These are phyloP conservation scores for Phascolomyces articulosus DNA, from an alignment of 371 early-diverging fungal species.

Conservation along the genomic window DNA sequence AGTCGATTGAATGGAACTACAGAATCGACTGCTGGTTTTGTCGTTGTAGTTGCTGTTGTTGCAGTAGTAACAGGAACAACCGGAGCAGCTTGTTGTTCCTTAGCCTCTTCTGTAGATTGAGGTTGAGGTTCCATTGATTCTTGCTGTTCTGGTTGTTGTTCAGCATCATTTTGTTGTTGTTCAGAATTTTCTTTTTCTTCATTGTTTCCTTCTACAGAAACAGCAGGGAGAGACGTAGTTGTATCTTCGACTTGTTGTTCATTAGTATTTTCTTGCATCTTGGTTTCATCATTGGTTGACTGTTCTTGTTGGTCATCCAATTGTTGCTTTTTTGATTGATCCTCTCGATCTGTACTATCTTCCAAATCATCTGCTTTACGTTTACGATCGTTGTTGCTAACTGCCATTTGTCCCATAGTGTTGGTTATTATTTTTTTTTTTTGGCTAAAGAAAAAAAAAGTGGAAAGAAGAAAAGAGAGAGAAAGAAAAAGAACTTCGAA, in stretches of 20 bases:
- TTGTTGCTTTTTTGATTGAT: constrained; percentile 11
- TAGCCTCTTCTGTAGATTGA: not conserved
- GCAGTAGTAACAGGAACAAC: not conserved
- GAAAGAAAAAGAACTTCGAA: too few relatives aligned
- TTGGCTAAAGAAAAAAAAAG: not conserved
- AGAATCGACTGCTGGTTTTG: constrained; percentile 15
- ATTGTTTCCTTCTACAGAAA: constrained; percentile 5
- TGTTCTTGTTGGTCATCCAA: not conserved
- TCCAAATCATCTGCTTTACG: constrained; percentile 17
- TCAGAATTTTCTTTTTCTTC: not conserved
- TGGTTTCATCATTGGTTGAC: not conserved
- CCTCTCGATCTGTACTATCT: not conserved
- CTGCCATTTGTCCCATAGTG: constrained; percentile 7
- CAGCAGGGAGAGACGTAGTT: not conserved
- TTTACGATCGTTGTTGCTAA: constrained; percentile 10
- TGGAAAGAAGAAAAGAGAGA: not conserved
- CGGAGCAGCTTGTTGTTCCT: not conserved
- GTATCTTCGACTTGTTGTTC: not conserved
- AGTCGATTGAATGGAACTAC: constrained; percentile 59
- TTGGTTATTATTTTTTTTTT: not conserved
- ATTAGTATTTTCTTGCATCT: not conserved
- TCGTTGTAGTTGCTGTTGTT: not conserved
- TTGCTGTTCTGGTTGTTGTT: not conserved
- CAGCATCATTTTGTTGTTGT: not conserved
- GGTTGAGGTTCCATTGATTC: not conserved